Percentiles rank a stretch among this genome's conserved stretches.
phyloP scores from a whole-genome alignment of 164 flowering plant genomes.

The Piper betle region DNA sequence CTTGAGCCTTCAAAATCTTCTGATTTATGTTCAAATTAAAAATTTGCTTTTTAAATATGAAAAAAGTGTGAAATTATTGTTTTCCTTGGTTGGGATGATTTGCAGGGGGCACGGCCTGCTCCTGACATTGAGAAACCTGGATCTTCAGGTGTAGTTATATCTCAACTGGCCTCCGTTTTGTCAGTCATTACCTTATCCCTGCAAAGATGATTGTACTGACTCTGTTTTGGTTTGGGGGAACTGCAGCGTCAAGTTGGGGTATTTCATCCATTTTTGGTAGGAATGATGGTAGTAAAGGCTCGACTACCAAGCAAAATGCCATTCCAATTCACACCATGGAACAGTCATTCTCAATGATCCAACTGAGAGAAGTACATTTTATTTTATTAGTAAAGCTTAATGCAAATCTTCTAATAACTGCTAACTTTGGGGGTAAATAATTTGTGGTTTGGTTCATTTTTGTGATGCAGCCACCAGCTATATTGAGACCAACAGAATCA shows the following conservation, averaged over 20 bases:
- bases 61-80: neutral
- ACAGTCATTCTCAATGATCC: constrained; percentile 50
- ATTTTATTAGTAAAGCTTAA: neutral
- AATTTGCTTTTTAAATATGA: neutral
- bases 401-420: neutral
- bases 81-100: constrained; percentile 1
- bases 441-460: neutral
- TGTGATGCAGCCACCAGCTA: constrained; percentile 58
- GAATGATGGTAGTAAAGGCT: constrained; percentile 29
- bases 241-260: constrained; percentile 58
- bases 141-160: constrained; percentile 37
- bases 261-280: constrained; percentile 83
- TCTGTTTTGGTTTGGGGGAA: constrained; percentile 29
- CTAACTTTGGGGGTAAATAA: neutral
- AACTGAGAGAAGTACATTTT: constrained; percentile 65
- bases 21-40: too few relatives aligned
- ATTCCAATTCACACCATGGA: constrained; percentile 50
- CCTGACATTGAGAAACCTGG: constrained; percentile 55
- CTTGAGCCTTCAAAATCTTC: too few relatives aligned
- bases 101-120: constrained; percentile 49
- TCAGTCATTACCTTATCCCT: neutral
- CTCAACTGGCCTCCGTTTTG: neutral
- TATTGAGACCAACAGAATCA: constrained; percentile 73
- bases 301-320: constrained; percentile 25
- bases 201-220: neutral